These are phyloP conservation scores for Artomyces pyxidatus DNA, from an alignment of 768 basidiomycete species.

Conservation along the genomic window DNA sequence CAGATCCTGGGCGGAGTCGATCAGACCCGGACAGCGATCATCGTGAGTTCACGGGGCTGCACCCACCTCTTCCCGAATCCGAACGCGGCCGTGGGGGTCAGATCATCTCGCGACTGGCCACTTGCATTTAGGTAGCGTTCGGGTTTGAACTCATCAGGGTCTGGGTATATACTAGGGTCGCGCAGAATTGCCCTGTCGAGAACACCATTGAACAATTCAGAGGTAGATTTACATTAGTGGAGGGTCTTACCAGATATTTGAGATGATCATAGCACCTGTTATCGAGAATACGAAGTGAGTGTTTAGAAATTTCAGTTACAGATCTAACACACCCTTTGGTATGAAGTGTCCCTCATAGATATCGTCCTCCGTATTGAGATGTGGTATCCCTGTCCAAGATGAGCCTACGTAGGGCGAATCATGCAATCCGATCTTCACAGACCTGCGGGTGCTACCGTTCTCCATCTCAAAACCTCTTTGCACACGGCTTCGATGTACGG, in stretches of 20 bases:
- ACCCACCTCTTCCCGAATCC: slow-evolving; percentile 11
- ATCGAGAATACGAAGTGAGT: no score
- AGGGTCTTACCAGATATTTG: slow-evolving; percentile 49
- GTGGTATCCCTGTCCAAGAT: slow-evolving; percentile 43
- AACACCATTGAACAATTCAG: not conserved
- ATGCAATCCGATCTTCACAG: not conserved
- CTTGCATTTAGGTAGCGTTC: slow-evolving; percentile 31
- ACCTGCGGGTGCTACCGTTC: no score
- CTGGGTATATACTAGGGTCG: slow-evolving; percentile 35
- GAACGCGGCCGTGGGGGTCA: not conserved
- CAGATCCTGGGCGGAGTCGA: slow-evolving; percentile 17
- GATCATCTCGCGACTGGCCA: not conserved
- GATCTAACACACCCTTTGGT: slow-evolving; percentile 59
- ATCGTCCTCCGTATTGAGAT: slow-evolving; percentile 58
- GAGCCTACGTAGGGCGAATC: not conserved
- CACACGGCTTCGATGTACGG: no score
- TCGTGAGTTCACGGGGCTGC: no score
- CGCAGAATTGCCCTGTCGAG: slow-evolving; percentile 38
- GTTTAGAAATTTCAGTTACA: no score
- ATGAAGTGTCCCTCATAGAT: slow-evolving; percentile 50
- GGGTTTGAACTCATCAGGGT: slow-evolving; percentile 39
- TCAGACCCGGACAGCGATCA: no score
- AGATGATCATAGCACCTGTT: slow-evolving; percentile 53
- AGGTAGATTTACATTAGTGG: not conserved
- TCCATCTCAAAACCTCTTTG: no score